phyloP scores from a whole-genome alignment of 331 rosid species.

The Rhamnella rubrinervis region DNA sequence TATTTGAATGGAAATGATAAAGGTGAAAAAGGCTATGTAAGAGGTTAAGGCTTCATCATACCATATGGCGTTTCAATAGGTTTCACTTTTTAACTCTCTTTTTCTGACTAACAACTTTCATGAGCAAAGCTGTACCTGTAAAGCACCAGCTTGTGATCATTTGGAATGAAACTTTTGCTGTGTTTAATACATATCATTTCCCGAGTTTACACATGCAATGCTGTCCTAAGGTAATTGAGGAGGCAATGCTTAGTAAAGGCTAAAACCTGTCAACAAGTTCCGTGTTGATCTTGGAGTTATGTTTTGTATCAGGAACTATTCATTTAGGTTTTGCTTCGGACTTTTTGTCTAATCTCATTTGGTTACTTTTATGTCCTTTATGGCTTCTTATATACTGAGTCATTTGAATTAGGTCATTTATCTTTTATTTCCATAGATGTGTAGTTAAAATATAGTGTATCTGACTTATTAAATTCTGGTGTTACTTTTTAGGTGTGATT shows the following conservation, averaged over 20 bases:
- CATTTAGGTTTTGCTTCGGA: constrained; percentile 1
- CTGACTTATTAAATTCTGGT: too few species aligned
- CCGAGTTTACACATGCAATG: background rate
- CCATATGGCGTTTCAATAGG: background rate
- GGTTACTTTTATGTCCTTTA: too few species aligned
- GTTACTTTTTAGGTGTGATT: background rate
- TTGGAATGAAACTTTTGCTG: background rate
- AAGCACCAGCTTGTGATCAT: background rate
- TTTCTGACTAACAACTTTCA: background rate
- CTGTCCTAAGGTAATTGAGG: background rate
- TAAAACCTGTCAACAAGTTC: background rate
- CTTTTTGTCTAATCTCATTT: too few species aligned
- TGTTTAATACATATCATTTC: background rate
- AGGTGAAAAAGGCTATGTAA: background rate
- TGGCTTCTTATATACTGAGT: too few species aligned
- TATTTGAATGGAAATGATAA: background rate
- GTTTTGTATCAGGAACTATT: background rate
- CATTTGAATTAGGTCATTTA: too few species aligned
- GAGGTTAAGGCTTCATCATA: background rate
- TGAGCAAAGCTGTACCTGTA: background rate
- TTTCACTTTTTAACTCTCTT: background rate
- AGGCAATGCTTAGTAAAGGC: background rate
- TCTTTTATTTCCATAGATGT: too few species aligned
- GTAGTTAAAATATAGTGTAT: too few species aligned
- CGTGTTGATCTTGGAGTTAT: background rate